Evolutionary conservation across 768 basidiomycete genomes (phyloP).

Genomic region (Dacryopinax spathularia): DNA sequence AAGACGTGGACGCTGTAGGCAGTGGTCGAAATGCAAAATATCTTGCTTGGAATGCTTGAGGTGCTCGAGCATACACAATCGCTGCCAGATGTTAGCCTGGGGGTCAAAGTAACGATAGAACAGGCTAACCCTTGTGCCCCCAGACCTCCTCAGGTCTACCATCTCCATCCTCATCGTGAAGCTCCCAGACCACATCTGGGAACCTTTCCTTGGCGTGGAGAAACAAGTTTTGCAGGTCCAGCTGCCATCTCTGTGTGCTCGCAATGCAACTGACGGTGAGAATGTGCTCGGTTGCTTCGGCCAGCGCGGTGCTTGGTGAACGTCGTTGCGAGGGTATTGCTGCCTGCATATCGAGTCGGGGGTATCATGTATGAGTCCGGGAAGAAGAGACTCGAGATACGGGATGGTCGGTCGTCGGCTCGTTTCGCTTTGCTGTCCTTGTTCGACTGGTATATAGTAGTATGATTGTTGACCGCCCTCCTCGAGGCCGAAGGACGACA

Average conservation of each 20-base stretch:
- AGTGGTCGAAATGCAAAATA: constrained; percentile 70
- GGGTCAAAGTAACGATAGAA: neutral
- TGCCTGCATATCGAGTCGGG: neutral
- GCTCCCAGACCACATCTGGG: constrained; percentile 93
- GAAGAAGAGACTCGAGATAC: neutral
- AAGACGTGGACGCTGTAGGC: constrained; percentile 39
- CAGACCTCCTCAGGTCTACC: constrained; percentile 49
- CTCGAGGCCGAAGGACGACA: neutral
- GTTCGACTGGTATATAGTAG: neutral
- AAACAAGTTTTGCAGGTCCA: constrained; percentile 65
- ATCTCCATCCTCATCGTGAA: constrained; percentile 36
- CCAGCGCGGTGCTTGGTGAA: neutral
- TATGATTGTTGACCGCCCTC: neutral
- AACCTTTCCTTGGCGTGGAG: constrained; percentile 77
- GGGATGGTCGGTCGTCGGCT: neutral
- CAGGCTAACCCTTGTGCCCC: constrained; percentile 79
- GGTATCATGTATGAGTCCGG: neutral
- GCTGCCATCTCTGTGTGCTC: constrained; percentile 64
- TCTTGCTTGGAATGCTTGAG: constrained; percentile 76
- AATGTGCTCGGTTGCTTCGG: neutral
- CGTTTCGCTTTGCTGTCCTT: neutral
- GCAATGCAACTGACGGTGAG: constrained; percentile 5
- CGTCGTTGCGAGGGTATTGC: neutral
- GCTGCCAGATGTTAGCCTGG: constrained; percentile 34
- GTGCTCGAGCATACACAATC: constrained; percentile 86